Evolutionary conservation across 176 grass and related monocot species (phyloP).

Genomic region (Triticum monococcum): DNA sequence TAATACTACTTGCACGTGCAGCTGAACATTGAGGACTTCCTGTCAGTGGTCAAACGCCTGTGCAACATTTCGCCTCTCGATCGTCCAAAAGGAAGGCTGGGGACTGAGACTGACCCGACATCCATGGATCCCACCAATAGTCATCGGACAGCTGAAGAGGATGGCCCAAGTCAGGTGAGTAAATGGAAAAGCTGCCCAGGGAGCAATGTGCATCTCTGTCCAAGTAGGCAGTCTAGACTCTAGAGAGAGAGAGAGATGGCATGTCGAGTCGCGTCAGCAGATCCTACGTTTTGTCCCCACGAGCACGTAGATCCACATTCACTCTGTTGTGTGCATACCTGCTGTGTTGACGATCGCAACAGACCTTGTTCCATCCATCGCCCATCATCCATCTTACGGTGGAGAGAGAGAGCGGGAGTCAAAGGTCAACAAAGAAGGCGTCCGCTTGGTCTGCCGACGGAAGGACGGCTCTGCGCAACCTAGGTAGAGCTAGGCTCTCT

Average conservation of each 20-base stretch:
- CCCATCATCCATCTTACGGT: not conserved
- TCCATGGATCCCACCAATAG: not conserved
- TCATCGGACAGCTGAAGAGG: not conserved
- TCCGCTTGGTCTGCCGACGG: slow-evolving; percentile 44
- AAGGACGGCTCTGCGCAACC: slow-evolving; percentile 24
- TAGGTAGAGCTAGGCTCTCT: not conserved
- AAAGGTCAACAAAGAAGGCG: slow-evolving; percentile 24
- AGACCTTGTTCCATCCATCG: slow-evolving; percentile 11
- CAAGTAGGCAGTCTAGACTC: not conserved
- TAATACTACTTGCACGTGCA: not conserved
- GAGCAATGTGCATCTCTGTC: not conserved
- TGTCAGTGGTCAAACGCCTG: not conserved
- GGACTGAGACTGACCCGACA: slow-evolving; percentile 7
- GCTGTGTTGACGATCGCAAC: slow-evolving; percentile 32
- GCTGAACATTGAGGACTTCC: not conserved
- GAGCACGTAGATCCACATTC: not conserved
- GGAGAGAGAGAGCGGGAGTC: slow-evolving; percentile 4
- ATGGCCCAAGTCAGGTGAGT: not conserved
- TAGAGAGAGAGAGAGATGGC: not conserved
- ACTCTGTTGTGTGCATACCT: not conserved
- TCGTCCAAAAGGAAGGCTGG: not conserved
- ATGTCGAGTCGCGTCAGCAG: slow-evolving; percentile 34
- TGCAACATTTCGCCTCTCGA: not conserved
- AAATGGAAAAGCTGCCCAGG: slow-evolving; percentile 23
- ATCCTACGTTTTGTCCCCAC: slow-evolving; percentile 55